Evolutionary conservation across 2,329 filamentous ascomycete species (phyloP).

Genomic region (Rhexocercosporidium sp.): DNA sequence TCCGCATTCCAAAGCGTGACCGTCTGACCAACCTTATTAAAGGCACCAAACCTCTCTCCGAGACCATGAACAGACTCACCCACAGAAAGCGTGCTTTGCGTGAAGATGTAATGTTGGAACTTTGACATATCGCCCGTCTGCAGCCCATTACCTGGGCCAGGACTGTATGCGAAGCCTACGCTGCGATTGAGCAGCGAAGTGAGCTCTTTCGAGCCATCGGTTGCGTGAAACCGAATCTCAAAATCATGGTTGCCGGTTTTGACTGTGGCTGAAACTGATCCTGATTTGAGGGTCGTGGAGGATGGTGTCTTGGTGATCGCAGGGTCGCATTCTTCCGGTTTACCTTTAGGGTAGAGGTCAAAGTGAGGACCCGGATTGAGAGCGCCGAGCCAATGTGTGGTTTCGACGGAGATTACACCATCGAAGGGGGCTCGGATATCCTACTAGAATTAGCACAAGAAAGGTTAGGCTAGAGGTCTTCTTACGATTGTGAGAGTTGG

Average conservation of each 20-base stretch:
- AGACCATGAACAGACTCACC: constrained; percentile 75
- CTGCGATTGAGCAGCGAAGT: constrained; percentile 61
- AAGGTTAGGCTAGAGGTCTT: background rate
- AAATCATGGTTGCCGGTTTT: constrained; percentile 55
- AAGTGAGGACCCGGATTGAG: constrained; percentile 59
- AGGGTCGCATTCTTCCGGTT: constrained; percentile 46
- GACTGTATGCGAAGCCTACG: constrained; percentile 61
- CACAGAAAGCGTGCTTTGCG: constrained; percentile 58
- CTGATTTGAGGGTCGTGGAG: constrained; percentile 56
- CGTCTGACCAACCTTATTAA: constrained; percentile 76
- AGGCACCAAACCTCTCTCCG: constrained; percentile 77
- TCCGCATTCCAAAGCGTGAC: constrained; percentile 69
- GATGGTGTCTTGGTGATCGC: constrained; percentile 48
- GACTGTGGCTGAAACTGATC: constrained; percentile 58
- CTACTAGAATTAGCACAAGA: constrained; percentile 36
- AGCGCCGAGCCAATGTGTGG: constrained; percentile 62
- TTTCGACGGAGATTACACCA: constrained; percentile 64
- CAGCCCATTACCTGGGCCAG: constrained; percentile 56
- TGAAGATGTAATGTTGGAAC: constrained; percentile 61
- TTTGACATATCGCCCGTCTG: constrained; percentile 58
- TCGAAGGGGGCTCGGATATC: constrained; percentile 62
- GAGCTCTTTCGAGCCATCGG: constrained; percentile 54
- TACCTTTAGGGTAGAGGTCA: constrained; percentile 60
- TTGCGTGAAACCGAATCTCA: constrained; percentile 59
- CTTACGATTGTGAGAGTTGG: constrained; percentile 58